Base-by-base conservation (phyloP, 2,329 filamentous ascomycete genomes). In the Cladophialophora bantiana region DNA sequence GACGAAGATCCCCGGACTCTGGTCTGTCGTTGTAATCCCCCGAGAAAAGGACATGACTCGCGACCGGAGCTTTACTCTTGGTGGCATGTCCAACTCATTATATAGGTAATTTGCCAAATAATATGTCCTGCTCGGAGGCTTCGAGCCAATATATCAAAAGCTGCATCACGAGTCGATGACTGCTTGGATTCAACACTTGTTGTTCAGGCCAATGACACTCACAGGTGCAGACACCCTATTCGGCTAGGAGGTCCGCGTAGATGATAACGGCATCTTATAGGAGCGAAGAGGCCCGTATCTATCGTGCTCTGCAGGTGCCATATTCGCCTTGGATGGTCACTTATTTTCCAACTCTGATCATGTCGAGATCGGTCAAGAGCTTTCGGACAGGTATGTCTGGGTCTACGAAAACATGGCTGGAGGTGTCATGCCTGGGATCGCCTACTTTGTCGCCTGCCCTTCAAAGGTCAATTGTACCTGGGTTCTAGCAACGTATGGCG, bases 171-270 rank as follows among this genome's bases (percentile, higher is more conserved):
- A 85, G 62, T 85, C 88, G 2, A 85, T 89, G 34, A 85, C 89
- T 5, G 87, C 88, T 0, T 86, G 90, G 42, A 90, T 90, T 70
- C 84, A 92, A 69, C 85, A 90, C 77, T 83, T 96, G 9, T 85
- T 96, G 64, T 96, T 88, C 78, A 86, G 89, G 3, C 92, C 93
- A 0, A 90, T 94, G 87, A 85, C 88, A 26, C 66, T 63, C 20
- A 76, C 78, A 15, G 71, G 77, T 55, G 75, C 75, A 32, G 59
- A 80, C 62, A 74, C 82, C 36, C 78, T 81, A 3, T 79, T 83
- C 59, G 67, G 79, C 15, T 67, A 68, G 4, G 52, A 57, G 3
- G 54, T 35, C 15, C 54, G 54, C 34, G 52, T 31, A 18, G 45
- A 55, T 10, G 32, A 40, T 48, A 53, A 66, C 70, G 1, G 68